Evolutionary conservation across 371 early-diverging fungal genomes (phyloP).

Genomic region (Chytridiales sp.): DNA sequence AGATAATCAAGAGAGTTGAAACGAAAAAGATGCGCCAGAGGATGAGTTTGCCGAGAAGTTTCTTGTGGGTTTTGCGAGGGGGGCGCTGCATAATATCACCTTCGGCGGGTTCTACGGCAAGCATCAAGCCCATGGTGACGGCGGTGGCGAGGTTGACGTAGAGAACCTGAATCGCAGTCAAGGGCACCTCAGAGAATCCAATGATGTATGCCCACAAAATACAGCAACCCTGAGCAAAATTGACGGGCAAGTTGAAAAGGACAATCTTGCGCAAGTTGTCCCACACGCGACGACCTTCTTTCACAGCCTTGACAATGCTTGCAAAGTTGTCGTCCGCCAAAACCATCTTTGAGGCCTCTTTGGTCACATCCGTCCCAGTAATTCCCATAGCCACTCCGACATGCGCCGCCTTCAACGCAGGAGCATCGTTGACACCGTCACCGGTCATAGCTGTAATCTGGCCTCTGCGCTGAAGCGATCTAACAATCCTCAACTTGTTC

Average conservation of each 20-base stretch:
- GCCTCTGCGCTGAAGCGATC: conserved; percentile 68
- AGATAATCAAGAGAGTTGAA: too few relatives aligned
- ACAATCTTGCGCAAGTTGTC: conserved; percentile 80
- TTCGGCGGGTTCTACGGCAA: conserved; percentile 69
- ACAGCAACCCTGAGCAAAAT: too few relatives aligned
- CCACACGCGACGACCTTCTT: conserved; percentile 80
- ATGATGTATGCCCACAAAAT: too few relatives aligned
- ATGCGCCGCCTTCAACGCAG: conserved; percentile 81
- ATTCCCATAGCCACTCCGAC: conserved; percentile 84
- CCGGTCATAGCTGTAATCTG: conserved; percentile 92
- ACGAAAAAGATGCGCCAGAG: too few relatives aligned
- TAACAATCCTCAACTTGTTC: conserved; percentile 84
- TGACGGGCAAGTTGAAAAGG: too few relatives aligned
- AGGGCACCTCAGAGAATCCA: neutral
- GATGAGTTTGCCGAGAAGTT: too few relatives aligned
- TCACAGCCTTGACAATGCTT: conserved; percentile 80
- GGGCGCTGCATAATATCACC: conserved; percentile 55
- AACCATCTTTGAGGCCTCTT: conserved; percentile 87
- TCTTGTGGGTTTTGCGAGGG: conserved; percentile 66
- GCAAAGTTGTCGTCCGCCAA: conserved; percentile 79
- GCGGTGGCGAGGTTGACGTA: conserved; percentile 60
- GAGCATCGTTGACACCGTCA: conserved; percentile 96
- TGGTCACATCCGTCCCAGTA: conserved; percentile 88
- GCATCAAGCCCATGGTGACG: conserved; percentile 55
- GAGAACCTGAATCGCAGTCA: conserved; percentile 58